A percentile compares a stretch with the other conserved stretches of the same genome.
These are phyloP conservation scores for Blastobotrys aristatus DNA, from an alignment of 1,139 yeast genomes.

Conservation along the genomic window DNA sequence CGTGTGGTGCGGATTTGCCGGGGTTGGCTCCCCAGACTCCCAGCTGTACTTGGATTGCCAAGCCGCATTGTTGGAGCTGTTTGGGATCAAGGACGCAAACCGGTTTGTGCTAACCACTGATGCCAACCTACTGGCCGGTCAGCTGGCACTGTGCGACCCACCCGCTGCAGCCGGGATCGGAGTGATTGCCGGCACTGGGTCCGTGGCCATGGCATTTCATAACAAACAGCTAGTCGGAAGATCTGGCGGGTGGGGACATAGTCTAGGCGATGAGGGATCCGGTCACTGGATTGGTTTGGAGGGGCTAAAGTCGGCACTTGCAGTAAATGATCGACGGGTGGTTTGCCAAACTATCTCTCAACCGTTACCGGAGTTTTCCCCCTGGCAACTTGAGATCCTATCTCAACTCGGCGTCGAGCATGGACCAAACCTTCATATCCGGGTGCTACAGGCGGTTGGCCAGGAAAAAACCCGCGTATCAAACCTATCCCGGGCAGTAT, in stretches of 20 bases:
- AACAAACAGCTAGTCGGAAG: constrained; percentile 13
- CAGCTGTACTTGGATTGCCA: background rate
- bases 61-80: constrained; percentile 3
- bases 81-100: background rate
- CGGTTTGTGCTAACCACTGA: constrained; percentile 12
- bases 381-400: constrained; percentile 12
- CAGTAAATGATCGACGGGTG: constrained; percentile 6
- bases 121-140: constrained; percentile 13
- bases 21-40: constrained; percentile 9
- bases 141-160: constrained; percentile 3
- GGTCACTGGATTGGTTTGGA: constrained; percentile 27
- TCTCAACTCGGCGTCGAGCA: constrained; percentile 3
- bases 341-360: too few species aligned
- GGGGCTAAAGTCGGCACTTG: constrained; percentile 19
- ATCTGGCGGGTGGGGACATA: constrained; percentile 27
- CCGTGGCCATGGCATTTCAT: constrained; percentile 24
- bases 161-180: constrained; percentile 8
- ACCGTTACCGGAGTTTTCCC: background rate
- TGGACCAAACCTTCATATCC: constrained; percentile 10
- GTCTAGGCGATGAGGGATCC: constrained; percentile 29
- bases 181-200: constrained; percentile 29
- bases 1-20: constrained; percentile 17
- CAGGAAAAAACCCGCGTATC: background rate
- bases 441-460: background rate
- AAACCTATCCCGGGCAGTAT: constrained; percentile 7